Evolutionary conservation across 176 grass and related monocot species (phyloP).

Genomic region (Oryza rufipogon): DNA sequence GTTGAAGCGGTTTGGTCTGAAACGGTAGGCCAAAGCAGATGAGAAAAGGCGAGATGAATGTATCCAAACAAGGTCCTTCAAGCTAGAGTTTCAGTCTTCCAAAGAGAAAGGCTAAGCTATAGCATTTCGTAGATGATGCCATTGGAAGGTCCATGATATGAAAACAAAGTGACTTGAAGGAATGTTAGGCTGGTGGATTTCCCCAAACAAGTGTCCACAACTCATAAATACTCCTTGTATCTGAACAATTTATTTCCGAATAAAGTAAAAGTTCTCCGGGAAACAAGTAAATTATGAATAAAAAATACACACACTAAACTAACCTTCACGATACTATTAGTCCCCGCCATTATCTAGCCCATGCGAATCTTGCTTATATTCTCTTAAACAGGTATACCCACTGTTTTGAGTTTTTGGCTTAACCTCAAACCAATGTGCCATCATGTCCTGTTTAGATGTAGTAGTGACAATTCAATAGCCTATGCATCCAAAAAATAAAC

Average conservation of each 20-base stretch:
- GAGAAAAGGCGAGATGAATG: neutral
- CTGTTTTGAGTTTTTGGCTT: neutral
- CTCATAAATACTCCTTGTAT: too few relatives aligned
- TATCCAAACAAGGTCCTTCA: neutral
- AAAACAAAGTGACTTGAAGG: neutral
- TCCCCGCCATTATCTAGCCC: neutral
- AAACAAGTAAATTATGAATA: neutral
- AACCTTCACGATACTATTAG: neutral
- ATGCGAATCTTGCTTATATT: too few relatives aligned
- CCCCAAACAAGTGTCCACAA: neutral
- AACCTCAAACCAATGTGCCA: neutral
- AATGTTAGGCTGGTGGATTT: neutral
- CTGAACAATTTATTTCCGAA: neutral
- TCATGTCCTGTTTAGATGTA: too few relatives aligned
- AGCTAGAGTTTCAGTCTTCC: neutral
- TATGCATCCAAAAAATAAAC: too few relatives aligned
- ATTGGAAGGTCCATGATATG: neutral
- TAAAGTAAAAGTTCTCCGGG: neutral
- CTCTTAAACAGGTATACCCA: neutral
- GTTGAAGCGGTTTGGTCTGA: neutral
- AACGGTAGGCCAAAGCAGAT: neutral
- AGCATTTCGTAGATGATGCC: neutral
- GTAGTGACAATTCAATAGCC: too few relatives aligned
- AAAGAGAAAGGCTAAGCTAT: neutral
- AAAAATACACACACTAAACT: neutral